Evolutionary conservation across 805 yeast genomes (phyloP), one percentile per base, ranked within the genome.

Genomic region (Candida sonorensis): DNA sequence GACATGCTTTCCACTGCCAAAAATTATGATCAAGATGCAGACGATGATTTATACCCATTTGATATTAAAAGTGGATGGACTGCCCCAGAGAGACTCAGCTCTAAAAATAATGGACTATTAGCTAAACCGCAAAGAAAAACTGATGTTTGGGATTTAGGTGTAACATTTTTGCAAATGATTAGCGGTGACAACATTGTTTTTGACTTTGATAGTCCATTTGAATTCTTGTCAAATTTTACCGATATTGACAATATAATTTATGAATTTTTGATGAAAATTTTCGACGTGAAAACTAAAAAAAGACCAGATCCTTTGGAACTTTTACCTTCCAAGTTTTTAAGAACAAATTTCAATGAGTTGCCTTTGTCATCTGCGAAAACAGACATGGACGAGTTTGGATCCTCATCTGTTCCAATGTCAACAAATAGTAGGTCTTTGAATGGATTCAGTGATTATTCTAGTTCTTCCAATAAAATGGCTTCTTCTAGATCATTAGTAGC

Each of bases 141-240:
- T 0, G 98, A 92, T 61, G 81, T 92, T 8, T 92, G 97, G 97
- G 83, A 83, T 49, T 59, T 87, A 24, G 98, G 97, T 7, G 84
- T 84, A 0, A 54, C 82, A 6, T 79, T 90, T 43, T 66, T 77
- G 12, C 76, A 81, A 41, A 62, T 79, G 52, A 64, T 84, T 4
- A 62, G 69, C 27, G 90, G 94, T 0, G 59, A 65, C 3, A 77
- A 73, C 29, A 62, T 69, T 1, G 59, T 73, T 1, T 66, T 72
- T 9, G 72, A 69, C 16, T 81, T 64, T 45, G 59, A 68, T 4
- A 72, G 76, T 1, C 86, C 90, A 0, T 62, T 64, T 23, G 83
- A 77, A n/a, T 81, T 81, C 44, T 58, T 87, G 7, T 59, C 58
- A 2, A 45, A 33, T 29, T 50, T 48, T n/a, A 27, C 38, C 3